Conservation (phyloP, 345 rosid species). For the Firmiana major region DNA sequence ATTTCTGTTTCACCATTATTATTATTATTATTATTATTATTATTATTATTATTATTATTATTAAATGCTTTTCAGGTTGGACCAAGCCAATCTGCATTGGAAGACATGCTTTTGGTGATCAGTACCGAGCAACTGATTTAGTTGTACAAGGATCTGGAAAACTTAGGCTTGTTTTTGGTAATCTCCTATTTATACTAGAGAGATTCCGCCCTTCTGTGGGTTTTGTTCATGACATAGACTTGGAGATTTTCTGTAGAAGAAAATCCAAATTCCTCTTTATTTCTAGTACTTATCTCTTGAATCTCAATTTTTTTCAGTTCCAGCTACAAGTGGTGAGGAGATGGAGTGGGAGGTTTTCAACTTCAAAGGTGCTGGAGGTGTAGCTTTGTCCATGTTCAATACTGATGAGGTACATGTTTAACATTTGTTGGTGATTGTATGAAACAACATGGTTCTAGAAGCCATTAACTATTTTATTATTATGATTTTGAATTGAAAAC, state of each 20-base stretch:
- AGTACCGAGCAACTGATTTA: conserved; percentile 81
- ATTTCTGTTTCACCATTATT: neutral
- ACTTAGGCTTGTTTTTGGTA: conserved; percentile 75
- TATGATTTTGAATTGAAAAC: conserved; percentile 20
- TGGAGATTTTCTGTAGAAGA: neutral
- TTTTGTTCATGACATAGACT: neutral
- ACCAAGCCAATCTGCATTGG: conserved; percentile 92
- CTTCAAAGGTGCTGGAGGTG: conserved; percentile 83
- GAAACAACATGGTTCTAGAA: conserved; percentile 12
- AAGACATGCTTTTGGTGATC: conserved; percentile 98
- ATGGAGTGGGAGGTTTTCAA: conserved; percentile 67
- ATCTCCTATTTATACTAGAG: conserved; percentile 1
- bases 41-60: neutral
- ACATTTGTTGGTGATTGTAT: conserved; percentile 1
- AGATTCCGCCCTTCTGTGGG: neutral
- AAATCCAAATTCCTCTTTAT: neutral
- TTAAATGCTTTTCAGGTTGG: conserved; percentile 58
- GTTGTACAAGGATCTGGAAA: conserved; percentile 73
- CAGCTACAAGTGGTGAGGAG: conserved; percentile 56
- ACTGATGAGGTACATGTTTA: conserved; percentile 74
- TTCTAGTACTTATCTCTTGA: neutral
- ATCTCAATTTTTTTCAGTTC: conserved; percentile 42
- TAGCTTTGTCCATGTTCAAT: conserved; percentile 85
- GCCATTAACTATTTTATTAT: conserved; percentile 15
- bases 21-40: neutral